Conservation (phyloP, 257 asterid species). For the Petrea volubilis region DNA sequence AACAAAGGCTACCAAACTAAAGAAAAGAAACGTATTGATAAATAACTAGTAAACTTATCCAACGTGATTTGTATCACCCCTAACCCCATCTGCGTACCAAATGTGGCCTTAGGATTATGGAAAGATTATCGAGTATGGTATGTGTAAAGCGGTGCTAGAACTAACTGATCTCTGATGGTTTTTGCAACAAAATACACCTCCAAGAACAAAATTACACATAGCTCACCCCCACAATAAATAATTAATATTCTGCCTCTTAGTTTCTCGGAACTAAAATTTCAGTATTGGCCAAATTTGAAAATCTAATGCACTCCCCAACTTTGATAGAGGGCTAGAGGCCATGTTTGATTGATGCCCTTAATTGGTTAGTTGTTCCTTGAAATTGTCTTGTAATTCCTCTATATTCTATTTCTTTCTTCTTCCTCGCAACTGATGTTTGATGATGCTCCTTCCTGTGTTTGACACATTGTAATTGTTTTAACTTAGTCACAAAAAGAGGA, state of each 20-base stretch:
- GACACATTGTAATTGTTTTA: not conserved
- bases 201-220: not conserved
- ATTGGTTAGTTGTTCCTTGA: not conserved
- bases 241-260: not conserved
- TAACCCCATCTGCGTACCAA: no score
- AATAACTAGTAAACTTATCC: no score
- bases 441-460: constrained; percentile 6
- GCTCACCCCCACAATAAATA: not conserved
- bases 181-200: not conserved
- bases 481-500: not conserved
- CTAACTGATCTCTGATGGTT: constrained; percentile 5
- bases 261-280: not conserved
- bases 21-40: no score
- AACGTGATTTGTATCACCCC: no score
- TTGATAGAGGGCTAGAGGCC: not conserved
- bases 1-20: no score
- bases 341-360: not conserved
- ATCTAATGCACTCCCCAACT: not conserved
- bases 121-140: not conserved
- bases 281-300: not conserved
- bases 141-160: not conserved
- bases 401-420: not conserved
- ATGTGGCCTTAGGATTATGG: not conserved
- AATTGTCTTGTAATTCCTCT: not conserved
- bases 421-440: not conserved